phyloP scores from a whole-genome alignment of 2,329 filamentous ascomycete species.

The Onygena corvina region DNA sequence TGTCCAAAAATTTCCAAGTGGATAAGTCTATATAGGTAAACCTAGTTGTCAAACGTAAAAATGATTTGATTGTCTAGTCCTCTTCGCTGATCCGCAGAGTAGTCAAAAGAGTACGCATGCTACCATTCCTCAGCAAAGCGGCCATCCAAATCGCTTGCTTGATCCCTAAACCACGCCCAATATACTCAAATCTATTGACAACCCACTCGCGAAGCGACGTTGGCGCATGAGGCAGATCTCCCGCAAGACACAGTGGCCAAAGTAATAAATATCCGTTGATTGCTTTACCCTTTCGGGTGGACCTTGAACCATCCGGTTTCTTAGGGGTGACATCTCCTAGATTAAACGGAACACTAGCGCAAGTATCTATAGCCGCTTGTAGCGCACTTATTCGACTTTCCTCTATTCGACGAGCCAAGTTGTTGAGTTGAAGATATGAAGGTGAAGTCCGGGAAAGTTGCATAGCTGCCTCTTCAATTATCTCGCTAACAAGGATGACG shows the following conservation, averaged over 20 bases:
- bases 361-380: conserved; percentile 27
- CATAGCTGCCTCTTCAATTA: conserved; percentile 30
- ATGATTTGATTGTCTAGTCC: not conserved
- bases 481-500: conserved; percentile 43
- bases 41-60: not conserved
- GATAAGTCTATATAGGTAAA: not conserved
- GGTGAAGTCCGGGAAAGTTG: conserved; percentile 15
- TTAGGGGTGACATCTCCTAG: conserved; percentile 20
- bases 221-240: conserved; percentile 21
- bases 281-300: conserved; percentile 20
- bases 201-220: conserved; percentile 25
- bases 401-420: conserved; percentile 24
- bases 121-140: conserved; percentile 20
- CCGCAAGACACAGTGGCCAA: conserved; percentile 30
- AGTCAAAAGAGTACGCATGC: not conserved
- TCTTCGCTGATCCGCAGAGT: not conserved
- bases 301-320: conserved; percentile 10
- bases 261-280: conserved; percentile 26
- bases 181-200: conserved; percentile 22
- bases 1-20: not conserved
- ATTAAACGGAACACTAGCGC: conserved; percentile 28
- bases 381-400: conserved; percentile 21
- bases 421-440: not conserved
- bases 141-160: conserved; percentile 29
- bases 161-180: conserved; percentile 28